Percentiles rank a stretch among this genome's conserved stretches.
Conservation (phyloP, 345 rosid genomes). For the Acer campestre region DNA sequence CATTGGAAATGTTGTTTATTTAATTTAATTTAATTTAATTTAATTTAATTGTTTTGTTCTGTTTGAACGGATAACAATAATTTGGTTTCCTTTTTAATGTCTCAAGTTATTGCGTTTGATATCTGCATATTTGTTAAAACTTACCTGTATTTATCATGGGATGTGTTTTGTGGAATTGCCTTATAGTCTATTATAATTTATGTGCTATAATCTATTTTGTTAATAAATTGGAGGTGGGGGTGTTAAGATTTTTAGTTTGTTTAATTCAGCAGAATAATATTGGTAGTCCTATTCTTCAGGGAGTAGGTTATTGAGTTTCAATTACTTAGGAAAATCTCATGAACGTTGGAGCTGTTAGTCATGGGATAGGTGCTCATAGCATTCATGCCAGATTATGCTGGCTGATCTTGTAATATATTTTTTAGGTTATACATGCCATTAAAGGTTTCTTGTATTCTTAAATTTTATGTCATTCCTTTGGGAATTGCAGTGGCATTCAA, state of each 20-base stretch:
- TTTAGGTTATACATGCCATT: not conserved
- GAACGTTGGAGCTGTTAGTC: too few species aligned
- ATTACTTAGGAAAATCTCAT: too few species aligned
- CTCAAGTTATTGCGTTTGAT: not conserved
- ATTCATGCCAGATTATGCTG: not conserved
- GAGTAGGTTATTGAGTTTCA: too few species aligned
- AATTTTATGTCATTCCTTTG: not conserved
- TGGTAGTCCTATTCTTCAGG: too few species aligned
- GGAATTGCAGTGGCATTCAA: constrained; percentile 59
- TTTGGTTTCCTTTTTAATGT: not conserved
- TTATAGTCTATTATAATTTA: not conserved
- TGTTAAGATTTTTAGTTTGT: too few species aligned
- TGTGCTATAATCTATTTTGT: not conserved
- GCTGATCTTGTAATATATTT: not conserved
- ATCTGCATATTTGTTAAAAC: not conserved
- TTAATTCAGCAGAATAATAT: too few species aligned
- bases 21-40: too few species aligned
- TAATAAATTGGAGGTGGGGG: not conserved
- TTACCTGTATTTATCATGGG: not conserved
- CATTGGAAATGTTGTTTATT: not conserved
- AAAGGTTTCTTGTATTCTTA: not conserved
- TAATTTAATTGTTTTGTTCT: not conserved
- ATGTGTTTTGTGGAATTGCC: not conserved
- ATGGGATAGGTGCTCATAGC: not conserved
- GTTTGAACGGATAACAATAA: not conserved